Conservation (phyloP, 2,329 filamentous ascomycete genomes). For the Fusarium nematophilum region DNA sequence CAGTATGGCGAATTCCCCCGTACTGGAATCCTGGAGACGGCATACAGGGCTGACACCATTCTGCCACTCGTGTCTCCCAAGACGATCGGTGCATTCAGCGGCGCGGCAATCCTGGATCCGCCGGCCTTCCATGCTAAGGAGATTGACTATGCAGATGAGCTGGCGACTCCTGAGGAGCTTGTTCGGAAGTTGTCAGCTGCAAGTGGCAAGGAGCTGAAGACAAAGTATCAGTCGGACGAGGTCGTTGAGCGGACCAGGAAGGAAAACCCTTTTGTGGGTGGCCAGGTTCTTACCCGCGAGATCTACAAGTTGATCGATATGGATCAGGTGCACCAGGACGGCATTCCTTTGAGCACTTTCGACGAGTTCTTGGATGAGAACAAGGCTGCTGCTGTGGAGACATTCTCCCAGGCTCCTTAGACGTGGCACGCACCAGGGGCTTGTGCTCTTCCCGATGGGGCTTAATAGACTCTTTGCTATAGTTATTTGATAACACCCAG, state of each 20-base stretch:
- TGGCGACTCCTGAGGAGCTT: constrained; percentile 50
- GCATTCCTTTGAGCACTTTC: constrained; percentile 56
- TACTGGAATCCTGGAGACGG: constrained; percentile 52
- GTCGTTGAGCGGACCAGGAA: constrained; percentile 51
- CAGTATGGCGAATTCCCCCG: constrained; percentile 55
- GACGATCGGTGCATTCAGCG: constrained; percentile 60
- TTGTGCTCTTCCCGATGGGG: no score
- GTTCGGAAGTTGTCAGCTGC: constrained; percentile 50
- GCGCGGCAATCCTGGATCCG: constrained; percentile 56
- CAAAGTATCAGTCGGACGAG: constrained; percentile 53
- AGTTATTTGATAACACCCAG: no score
- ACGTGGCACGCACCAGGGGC: no score
- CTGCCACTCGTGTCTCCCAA: constrained; percentile 58
- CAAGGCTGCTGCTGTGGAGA: constrained; percentile 46
- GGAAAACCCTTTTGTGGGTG: constrained; percentile 52
- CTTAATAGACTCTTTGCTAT: no score
- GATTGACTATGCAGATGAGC: constrained; percentile 56
- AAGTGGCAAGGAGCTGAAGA: constrained; percentile 50
- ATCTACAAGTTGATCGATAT: constrained; percentile 52
- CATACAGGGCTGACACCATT: constrained; percentile 48
- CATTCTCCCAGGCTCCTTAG: constrained; percentile 30
- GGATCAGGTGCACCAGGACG: constrained; percentile 50
- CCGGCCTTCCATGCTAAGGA: constrained; percentile 53
- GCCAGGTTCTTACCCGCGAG: constrained; percentile 51
- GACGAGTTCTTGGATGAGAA: constrained; percentile 56